These are phyloP conservation scores for Salvia splendens DNA, from an alignment of 257 asterid genomes.

Conservation along the genomic window DNA sequence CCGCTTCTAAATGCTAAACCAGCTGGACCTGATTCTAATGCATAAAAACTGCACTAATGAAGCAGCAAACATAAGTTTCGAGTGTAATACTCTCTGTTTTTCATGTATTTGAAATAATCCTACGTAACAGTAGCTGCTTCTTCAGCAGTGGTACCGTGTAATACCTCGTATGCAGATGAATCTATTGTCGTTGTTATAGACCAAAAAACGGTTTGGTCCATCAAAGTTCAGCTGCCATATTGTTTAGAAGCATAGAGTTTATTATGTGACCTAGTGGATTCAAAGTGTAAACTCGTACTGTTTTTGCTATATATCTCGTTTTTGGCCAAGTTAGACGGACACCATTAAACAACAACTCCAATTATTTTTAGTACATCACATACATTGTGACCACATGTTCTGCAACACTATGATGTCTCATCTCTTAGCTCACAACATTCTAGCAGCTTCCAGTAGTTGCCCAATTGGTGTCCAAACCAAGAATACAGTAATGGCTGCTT, in stretches of 20 bases:
- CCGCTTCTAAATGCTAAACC: conserved; percentile 91
- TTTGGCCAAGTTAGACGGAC: conserved; percentile 13
- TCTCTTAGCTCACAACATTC: neutral
- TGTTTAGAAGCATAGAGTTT: conserved; percentile 31
- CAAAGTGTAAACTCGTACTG: conserved; percentile 21
- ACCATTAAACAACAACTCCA: too few species aligned
- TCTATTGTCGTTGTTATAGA: neutral
- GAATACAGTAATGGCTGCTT: conserved; percentile 21
- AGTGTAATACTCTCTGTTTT: conserved; percentile 10
- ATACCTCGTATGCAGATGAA: conserved; percentile 19
- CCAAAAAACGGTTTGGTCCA: neutral
- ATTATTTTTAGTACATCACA: neutral
- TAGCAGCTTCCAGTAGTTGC: conserved; percentile 1
- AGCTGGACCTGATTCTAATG: conserved; percentile 53
- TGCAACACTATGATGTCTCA: neutral
- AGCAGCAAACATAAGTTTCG: conserved; percentile 18
- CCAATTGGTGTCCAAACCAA: too few species aligned
- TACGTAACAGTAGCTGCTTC: conserved; percentile 16
- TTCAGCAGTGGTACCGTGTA: conserved; percentile 6
- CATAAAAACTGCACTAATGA: conserved; percentile 22
- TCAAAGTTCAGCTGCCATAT: conserved; percentile 28
- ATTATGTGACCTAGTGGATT: conserved; percentile 21
- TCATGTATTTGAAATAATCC: conserved; percentile 17
- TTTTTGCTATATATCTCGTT: conserved; percentile 12
- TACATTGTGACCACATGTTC: conserved; percentile 6